Evolutionary conservation across 108 stramenopile species (phyloP), one percentile per base, ranked within the genome.

Genomic region (Aureococcus anophagefferens): DNA sequence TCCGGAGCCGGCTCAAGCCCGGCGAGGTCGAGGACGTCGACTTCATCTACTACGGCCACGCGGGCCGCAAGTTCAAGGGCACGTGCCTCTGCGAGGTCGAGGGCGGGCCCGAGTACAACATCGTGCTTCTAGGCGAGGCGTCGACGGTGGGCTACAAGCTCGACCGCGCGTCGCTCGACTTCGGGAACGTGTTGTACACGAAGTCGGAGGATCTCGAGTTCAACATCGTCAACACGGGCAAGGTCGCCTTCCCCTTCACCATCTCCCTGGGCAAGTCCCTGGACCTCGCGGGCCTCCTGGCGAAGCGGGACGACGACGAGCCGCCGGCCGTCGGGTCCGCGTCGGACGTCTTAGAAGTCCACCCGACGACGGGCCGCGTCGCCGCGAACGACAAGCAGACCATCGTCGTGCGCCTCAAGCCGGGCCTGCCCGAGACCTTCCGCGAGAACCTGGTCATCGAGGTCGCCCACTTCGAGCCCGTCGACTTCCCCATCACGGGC

Each of bases 51-150:
- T 85, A 75, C 65, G 83, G 76, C 25, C 84, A 84, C 69, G 77
- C 73, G 30, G 85, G 83, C 63, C 71, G 69, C 46, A 68, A 65
- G 28, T 70, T 86, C 32, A 36, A 65, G 46, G 83, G 70, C 0
- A 77, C 70, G 14, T 83, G 82, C 14, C 65, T 83, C 21, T 80
- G 78, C 29, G 84, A 85, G 62, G 87, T 88, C 30, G 78, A 72
- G 33, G 87, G 87, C 32, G 87, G 87, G 3, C 87, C 87, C 21
- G 82, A 82, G 32, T 87, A 88, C 73, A 74, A 81, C 62, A 46
- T 88, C 17, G 44, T 67, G 25, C 82, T 88, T 9, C 30, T 46
- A 3, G 87, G 84, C 4, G 84, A 85, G 63, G 82, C 85, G 36
- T 81, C 83, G 59, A 69, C 76, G 45, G 76, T 85, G 13, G 78